Conservation (phyloP, 1,139 yeast species). For the Saccharomyces hybrid region DNA sequence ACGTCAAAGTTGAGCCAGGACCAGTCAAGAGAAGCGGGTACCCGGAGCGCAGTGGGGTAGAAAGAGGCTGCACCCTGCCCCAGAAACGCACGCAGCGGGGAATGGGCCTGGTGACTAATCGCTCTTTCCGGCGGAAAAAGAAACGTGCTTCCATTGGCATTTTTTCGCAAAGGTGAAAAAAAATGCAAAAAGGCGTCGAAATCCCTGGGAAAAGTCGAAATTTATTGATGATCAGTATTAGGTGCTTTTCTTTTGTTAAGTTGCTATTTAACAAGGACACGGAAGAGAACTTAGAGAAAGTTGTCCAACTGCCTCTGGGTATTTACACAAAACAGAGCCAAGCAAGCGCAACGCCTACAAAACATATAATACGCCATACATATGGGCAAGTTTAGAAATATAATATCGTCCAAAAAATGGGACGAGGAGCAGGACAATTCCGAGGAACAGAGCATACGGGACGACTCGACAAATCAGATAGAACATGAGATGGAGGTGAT, state of each 20-base stretch:
- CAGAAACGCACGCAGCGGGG: slow-evolving; percentile 1
- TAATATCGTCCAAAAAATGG: background rate
- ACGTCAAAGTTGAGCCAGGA: background rate
- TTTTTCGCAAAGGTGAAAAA: background rate
- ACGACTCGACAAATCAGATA: background rate
- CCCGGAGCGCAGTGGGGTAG: background rate
- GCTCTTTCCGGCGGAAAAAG: background rate
- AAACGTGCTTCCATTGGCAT: background rate
- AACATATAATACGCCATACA: background rate
- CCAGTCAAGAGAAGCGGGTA: background rate
- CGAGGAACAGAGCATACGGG: background rate
- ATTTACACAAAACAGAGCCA: background rate
- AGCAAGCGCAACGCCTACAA: background rate
- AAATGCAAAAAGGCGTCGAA: background rate
- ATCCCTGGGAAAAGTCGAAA: background rate
- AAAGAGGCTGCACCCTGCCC: background rate
- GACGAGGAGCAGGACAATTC: background rate
- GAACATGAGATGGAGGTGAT: slow-evolving; percentile 1
- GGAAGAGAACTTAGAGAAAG: background rate
- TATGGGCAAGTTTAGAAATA: background rate
- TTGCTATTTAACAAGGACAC: background rate
- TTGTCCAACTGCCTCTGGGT: background rate
- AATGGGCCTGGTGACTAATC: background rate
- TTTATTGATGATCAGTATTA: background rate
- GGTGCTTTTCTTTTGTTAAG: background rate